These are phyloP conservation scores for Helotiales sp. DNA, from an alignment of 2,329 filamentous ascomycete species.

Conservation along the genomic window DNA sequence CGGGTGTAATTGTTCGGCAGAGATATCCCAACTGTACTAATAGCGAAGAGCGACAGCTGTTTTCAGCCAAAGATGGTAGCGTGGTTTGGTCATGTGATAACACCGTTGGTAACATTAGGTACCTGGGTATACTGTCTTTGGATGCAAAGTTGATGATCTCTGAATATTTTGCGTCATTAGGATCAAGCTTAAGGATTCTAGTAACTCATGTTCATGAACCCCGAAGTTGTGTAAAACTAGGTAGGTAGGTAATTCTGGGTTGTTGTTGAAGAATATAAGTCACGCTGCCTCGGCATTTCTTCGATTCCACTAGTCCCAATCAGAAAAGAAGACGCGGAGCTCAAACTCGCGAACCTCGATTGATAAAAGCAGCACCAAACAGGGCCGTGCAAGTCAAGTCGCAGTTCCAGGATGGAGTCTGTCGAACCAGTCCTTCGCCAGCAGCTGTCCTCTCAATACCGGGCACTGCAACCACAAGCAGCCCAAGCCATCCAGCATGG, in stretches of 20 bases:
- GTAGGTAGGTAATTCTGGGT: too few relatives aligned
- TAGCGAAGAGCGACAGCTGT: not conserved
- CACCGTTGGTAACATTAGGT: too few relatives aligned
- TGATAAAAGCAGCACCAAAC: constrained; percentile 39
- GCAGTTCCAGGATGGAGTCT: constrained; percentile 40
- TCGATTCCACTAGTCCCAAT: not conserved
- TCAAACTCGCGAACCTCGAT: not conserved
- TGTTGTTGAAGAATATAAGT: not conserved
- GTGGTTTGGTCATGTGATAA: not conserved
- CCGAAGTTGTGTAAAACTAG: too few relatives aligned
- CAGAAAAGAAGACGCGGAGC: not conserved
- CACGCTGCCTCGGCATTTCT: not conserved
- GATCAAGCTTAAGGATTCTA: too few relatives aligned
- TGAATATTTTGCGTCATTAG: too few relatives aligned
- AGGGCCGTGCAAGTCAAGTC: constrained; percentile 34
- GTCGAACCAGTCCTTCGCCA: constrained; percentile 40
- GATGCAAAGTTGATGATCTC: too few relatives aligned
- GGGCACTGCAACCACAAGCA: constrained; percentile 42
- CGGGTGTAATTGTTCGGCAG: not conserved
- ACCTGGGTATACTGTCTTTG: too few relatives aligned
- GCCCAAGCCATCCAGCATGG: constrained; percentile 42
- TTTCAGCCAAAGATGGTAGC: not conserved
- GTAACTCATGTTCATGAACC: too few relatives aligned
- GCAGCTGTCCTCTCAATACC: constrained; percentile 40
- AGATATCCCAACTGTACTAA: constrained; percentile 23